Percentiles rank a stretch among this genome's conserved stretches.
Evolutionary conservation across 2,329 filamentous ascomycete species (phyloP).

Genomic region (Stachybotrys echinatus): DNA sequence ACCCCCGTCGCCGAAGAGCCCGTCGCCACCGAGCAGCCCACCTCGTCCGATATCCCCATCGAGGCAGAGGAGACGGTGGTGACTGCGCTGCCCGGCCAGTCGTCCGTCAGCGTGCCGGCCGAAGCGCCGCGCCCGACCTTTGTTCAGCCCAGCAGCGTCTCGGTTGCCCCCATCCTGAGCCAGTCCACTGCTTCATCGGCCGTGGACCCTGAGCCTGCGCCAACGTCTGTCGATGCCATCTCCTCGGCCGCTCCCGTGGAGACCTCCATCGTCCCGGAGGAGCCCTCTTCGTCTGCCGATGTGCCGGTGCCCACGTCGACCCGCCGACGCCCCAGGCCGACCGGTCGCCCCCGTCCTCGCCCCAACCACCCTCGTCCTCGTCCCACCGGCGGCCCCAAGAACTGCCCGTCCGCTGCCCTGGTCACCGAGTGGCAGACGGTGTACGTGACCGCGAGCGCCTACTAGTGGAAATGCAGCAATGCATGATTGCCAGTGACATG

Average conservation of each 20-base stretch:
- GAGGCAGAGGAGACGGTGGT: background rate
- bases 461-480: background rate
- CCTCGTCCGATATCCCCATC: background rate
- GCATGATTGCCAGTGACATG: no score
- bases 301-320: background rate
- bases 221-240: background rate
- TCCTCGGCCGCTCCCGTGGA: background rate
- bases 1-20: background rate
- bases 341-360: background rate
- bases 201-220: background rate
- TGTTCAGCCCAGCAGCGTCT: background rate
- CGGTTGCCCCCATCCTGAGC: background rate
- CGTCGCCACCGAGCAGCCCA: background rate
- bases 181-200: background rate
- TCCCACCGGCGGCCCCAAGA: background rate
- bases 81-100: background rate
- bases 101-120: background rate
- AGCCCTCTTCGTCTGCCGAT: background rate
- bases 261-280: background rate
- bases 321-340: background rate
- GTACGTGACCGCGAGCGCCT: background rate
- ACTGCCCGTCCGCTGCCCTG: background rate
- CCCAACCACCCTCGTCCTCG: background rate
- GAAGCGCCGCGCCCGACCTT: background rate
- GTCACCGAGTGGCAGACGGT: background rate